Conservation (phyloP, 805 yeast genomes). For the Schwanniomyces vanrijiae region DNA sequence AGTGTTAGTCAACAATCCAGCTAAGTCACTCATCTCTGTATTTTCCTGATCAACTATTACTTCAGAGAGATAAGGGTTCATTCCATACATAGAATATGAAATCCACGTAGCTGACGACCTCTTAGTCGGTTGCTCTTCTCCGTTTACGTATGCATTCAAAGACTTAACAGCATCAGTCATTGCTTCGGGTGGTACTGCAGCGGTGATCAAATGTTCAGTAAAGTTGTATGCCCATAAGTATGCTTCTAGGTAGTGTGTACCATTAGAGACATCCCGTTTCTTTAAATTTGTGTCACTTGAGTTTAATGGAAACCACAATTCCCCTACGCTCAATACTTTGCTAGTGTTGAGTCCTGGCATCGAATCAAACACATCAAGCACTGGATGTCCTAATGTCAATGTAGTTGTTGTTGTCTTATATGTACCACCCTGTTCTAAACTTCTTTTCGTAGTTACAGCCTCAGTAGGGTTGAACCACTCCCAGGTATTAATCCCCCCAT, state of each 20-base stretch:
- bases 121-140: not conserved
- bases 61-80: not conserved
- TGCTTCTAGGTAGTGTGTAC: not conserved
- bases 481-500: conserved; percentile 1
- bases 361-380: not conserved
- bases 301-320: not conserved
- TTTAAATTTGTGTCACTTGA: not conserved
- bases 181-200: not conserved
- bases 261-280: not conserved
- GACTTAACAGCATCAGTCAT: not conserved
- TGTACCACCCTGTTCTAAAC: not conserved
- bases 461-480: not conserved
- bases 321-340: not conserved
- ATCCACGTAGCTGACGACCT: not conserved
- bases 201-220: not conserved
- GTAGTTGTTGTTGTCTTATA: not conserved
- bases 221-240: not conserved
- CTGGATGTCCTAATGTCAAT: not conserved
- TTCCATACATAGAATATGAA: not conserved
- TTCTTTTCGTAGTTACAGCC: not conserved
- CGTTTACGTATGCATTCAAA: not conserved
- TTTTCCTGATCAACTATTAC: not conserved
- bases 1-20: not conserved
- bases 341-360: not conserved
- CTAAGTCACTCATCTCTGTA: not conserved